phyloP scores from a whole-genome alignment of 306 rosid genomes.

The Cucumis hystrix region DNA sequence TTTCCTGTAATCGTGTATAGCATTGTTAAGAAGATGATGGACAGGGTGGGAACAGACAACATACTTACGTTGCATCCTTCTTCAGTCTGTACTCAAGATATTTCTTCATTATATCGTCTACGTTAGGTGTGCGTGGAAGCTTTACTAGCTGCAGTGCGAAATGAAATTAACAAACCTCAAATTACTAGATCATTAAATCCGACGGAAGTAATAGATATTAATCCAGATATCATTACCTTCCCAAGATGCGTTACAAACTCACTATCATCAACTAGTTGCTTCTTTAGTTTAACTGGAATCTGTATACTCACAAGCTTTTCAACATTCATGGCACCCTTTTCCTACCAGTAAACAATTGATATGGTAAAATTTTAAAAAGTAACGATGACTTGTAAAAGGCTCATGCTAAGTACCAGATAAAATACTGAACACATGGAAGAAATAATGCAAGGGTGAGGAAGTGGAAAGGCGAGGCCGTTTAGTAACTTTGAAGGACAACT shows the following conservation, averaged over 20 bases:
- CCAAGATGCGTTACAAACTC: constrained; percentile 68
- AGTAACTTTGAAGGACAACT: constrained; percentile 2
- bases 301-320: constrained; percentile 55
- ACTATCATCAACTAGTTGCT: constrained; percentile 77
- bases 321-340: constrained; percentile 10
- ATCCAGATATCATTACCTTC: constrained; percentile 41
- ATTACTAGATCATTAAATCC: constrained; percentile 2
- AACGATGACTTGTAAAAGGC: neutral
- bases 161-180: neutral
- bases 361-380: neutral
- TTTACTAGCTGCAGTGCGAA: constrained; percentile 61
- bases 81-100: constrained; percentile 51
- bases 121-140: constrained; percentile 82
- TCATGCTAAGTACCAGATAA: neutral
- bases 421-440: neutral
- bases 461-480: neutral
- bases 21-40: constrained; percentile 1
- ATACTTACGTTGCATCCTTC: constrained; percentile 66
- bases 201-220: neutral
- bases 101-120: constrained; percentile 52
- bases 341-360: constrained; percentile 27
- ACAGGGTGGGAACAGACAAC: neutral
- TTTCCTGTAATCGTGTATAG: constrained; percentile 24
- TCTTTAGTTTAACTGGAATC: constrained; percentile 54
- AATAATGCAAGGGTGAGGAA: neutral